These are phyloP conservation scores for Fusarium sp. DNA, from an alignment of 2,329 filamentous ascomycete species.

Conservation along the genomic window DNA sequence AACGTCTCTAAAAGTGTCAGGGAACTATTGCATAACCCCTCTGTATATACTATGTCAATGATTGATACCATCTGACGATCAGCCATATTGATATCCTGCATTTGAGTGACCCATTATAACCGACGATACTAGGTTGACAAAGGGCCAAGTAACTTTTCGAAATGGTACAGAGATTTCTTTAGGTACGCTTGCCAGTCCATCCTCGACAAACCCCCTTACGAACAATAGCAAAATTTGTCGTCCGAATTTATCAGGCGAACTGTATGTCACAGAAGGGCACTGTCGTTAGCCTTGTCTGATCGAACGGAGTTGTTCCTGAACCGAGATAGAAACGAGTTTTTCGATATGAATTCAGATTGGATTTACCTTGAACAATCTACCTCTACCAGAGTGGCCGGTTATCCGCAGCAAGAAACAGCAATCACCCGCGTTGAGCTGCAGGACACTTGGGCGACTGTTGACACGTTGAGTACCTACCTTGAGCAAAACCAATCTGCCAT, in stretches of 20 bases:
- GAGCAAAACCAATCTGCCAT: neutral
- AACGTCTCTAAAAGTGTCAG: slow-evolving; percentile 33
- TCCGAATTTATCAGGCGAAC: neutral
- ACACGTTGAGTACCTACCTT: neutral
- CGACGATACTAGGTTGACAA: neutral
- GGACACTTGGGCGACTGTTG: slow-evolving; percentile 16
- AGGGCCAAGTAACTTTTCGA: neutral
- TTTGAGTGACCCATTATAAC: slow-evolving; percentile 2
- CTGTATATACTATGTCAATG: slow-evolving; percentile 26
- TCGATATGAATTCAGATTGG: neutral
- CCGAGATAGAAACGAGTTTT: neutral
- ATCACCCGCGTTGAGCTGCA: slow-evolving; percentile 24
- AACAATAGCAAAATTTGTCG: neutral
- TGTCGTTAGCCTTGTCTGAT: neutral
- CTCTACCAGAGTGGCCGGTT: slow-evolving; percentile 16
- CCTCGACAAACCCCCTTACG: too few relatives aligned
- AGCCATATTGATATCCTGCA: neutral
- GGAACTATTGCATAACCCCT: slow-evolving; percentile 23
- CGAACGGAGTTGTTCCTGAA: neutral
- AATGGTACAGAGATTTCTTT: too few relatives aligned
- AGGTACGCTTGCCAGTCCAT: neutral
- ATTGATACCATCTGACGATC: slow-evolving; percentile 12
- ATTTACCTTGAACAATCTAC: slow-evolving; percentile 4
- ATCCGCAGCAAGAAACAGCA: slow-evolving; percentile 39
- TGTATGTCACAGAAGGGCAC: neutral